Percentiles rank a stretch among this genome's conserved stretches.
These are phyloP conservation scores for Tricholoma furcatifolium DNA, from an alignment of 768 basidiomycete species.

Conservation along the genomic window DNA sequence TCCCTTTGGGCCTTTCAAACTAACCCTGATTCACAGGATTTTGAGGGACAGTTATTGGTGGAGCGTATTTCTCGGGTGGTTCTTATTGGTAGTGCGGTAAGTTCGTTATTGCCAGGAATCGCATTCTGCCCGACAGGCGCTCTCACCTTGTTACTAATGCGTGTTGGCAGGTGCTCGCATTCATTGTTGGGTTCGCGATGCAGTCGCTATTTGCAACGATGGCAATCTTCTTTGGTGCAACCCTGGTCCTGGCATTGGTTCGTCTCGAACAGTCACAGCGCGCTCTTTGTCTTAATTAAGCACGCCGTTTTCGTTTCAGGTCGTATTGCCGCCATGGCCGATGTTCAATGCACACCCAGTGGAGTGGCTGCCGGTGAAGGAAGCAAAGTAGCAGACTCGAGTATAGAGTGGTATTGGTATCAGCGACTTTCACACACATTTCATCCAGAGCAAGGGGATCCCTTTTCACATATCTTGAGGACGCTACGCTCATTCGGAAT, in stretches of 20 bases:
- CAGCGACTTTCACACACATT: not conserved
- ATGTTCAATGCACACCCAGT: constrained; percentile 62
- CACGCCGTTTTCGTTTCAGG: constrained; percentile 33
- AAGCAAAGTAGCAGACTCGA: constrained; percentile 4
- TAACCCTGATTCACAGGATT: constrained; percentile 41
- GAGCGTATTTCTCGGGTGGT: constrained; percentile 44
- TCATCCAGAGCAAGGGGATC: not conserved
- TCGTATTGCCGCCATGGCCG: constrained; percentile 69
- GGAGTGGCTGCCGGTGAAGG: constrained; percentile 48
- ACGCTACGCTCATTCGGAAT: too few relatives aligned
- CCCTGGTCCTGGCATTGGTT: constrained; percentile 41
- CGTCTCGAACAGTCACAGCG: too few relatives aligned
- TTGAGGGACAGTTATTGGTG: constrained; percentile 56
- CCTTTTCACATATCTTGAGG: too few relatives aligned
- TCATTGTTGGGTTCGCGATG: constrained; percentile 53
- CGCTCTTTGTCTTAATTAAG: constrained; percentile 16
- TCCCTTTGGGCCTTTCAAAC: not conserved
- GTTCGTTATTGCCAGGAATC: constrained; percentile 14
- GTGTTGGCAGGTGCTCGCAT: constrained; percentile 46
- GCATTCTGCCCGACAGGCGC: not conserved
- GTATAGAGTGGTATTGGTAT: not conserved
- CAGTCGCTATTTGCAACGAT: constrained; percentile 60
- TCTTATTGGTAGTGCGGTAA: constrained; percentile 47
- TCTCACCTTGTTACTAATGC: not conserved
- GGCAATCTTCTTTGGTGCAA: constrained; percentile 40